A percentile compares a stretch with the other conserved stretches of the same genome.
phyloP scores from a whole-genome alignment of 139 green algal species.

The Gonium pectorale region DNA sequence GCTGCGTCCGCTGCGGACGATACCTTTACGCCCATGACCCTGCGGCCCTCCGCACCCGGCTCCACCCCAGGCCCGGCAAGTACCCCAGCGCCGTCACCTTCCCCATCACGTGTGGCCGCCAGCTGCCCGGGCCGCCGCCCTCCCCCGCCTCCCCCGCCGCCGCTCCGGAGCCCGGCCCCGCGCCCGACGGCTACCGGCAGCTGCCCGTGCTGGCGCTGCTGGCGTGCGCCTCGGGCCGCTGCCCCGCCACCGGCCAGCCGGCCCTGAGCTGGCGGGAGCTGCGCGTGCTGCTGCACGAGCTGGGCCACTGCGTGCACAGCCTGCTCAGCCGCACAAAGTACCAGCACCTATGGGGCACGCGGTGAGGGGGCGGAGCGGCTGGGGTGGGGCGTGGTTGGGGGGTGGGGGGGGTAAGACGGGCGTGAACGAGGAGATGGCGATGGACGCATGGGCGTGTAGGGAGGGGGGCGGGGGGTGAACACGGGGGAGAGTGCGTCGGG shows the following conservation, averaged over 20 bases:
- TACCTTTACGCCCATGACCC: no score
- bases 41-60: constrained; percentile 4
- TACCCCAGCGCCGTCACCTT: constrained; percentile 85
- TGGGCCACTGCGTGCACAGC: constrained; percentile 92
- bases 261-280: constrained; percentile 63
- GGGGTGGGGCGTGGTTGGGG: neutral
- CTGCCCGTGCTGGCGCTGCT: constrained; percentile 81
- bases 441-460: no score
- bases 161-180: no score
- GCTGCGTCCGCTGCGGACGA: no score
- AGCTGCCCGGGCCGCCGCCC: constrained; percentile 1
- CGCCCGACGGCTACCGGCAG: constrained; percentile 13
- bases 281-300: constrained; percentile 91
- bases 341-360: constrained; percentile 88
- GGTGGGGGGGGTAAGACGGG: neutral
- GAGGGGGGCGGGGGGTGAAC: no score
- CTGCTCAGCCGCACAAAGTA: constrained; percentile 84
- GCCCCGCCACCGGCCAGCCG: constrained; percentile 25
- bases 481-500: no score
- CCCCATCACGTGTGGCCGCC: constrained; percentile 82
- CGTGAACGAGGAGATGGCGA: no score
- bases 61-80: constrained; percentile 70
- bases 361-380: constrained; percentile 28
- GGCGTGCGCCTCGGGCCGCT: constrained; percentile 50
- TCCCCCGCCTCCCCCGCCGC: neutral